These are phyloP conservation scores for Fraxinus greggii DNA, from an alignment of 305 asterid genomes.

Conservation along the genomic window DNA sequence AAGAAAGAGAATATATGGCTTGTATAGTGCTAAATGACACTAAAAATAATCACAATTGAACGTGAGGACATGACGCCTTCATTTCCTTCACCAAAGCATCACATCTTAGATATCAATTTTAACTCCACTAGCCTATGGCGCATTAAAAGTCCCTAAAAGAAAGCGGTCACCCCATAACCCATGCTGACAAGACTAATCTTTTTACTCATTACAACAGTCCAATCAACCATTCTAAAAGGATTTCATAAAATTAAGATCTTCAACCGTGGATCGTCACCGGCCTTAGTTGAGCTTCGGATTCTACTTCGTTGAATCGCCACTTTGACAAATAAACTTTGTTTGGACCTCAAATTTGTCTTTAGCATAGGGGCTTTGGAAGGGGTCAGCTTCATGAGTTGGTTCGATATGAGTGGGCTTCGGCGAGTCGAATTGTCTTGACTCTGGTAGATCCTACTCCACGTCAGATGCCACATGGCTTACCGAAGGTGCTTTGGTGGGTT, in stretches of 20 bases:
- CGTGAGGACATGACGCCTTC: no score
- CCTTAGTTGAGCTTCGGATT: not conserved
- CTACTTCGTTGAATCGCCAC: not conserved
- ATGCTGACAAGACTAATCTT: no score
- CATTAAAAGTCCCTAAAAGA: no score
- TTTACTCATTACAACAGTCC: not conserved
- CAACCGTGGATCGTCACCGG: not conserved
- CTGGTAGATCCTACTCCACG: not conserved
- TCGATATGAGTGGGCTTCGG: not conserved
- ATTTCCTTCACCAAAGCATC: no score
- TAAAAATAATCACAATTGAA: no score
- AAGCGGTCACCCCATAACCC: no score
- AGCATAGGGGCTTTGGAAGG: not conserved
- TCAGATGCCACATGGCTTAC: not conserved
- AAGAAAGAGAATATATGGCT: no score
- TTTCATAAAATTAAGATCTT: not conserved
- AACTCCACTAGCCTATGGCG: no score
- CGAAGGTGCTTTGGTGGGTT: not conserved
- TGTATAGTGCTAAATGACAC: no score
- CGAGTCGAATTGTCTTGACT: not conserved
- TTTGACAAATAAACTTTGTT: not conserved
- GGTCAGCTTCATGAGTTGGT: not conserved
- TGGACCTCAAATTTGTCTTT: not conserved
- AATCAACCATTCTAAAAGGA: not conserved
- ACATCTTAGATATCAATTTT: no score